A percentile compares a stretch with the other conserved stretches of the same genome.
These are phyloP conservation scores for Aristolochia californica DNA, from an alignment of 164 flowering plant species.

Conservation along the genomic window DNA sequence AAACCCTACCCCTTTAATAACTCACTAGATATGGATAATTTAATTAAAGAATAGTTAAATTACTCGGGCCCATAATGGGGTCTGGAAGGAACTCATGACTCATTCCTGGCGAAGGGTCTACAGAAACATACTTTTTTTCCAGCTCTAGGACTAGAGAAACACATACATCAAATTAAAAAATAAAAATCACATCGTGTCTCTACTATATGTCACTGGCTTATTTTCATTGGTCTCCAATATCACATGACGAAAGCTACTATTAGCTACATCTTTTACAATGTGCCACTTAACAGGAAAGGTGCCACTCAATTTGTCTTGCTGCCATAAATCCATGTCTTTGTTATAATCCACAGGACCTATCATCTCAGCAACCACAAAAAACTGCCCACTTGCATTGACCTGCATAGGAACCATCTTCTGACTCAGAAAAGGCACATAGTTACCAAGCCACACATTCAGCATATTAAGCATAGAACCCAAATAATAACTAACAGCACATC, in stretches of 20 bases:
- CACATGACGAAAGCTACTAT: constrained; percentile 62
- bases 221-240: constrained; percentile 84
- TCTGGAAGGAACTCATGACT: too few relatives aligned
- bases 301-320: constrained; percentile 95
- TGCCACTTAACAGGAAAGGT: constrained; percentile 94
- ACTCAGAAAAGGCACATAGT: too few relatives aligned
- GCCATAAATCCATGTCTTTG: constrained; percentile 91
- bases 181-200: constrained; percentile 81
- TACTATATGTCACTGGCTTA: constrained; percentile 92
- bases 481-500: constrained; percentile 5
- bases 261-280: constrained; percentile 82
- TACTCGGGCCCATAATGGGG: too few relatives aligned
- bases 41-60: too few relatives aligned
- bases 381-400: constrained; percentile 96
- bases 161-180: not conserved
- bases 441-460: too few relatives aligned
- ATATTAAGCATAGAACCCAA: not conserved
- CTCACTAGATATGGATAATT: too few relatives aligned
- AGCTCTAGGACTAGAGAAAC: not conserved
- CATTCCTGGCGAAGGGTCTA: too few relatives aligned
- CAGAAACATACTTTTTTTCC: not conserved
- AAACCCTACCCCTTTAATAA: too few relatives aligned
- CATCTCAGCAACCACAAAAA: constrained; percentile 97
- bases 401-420: constrained; percentile 12
- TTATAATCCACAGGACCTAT: constrained; percentile 67